phyloP scores from a whole-genome alignment of 2,329 filamentous ascomycete genomes.

The Neofusicoccum parvum region DNA sequence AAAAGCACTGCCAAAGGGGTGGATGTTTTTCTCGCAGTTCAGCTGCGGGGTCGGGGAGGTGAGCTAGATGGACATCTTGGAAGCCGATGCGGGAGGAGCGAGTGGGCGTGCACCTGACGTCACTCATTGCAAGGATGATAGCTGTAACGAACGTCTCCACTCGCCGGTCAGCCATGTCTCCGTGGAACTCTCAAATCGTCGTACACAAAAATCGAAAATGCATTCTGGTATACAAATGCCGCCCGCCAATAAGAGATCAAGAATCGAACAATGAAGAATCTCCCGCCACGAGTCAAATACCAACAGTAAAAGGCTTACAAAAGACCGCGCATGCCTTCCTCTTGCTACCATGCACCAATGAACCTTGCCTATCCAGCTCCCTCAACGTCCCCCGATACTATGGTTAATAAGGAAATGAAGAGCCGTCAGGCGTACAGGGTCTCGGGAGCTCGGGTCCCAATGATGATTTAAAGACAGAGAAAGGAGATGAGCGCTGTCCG shows the following conservation, averaged over 20 bases:
- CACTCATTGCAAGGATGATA: neutral
- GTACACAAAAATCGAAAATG: neutral
- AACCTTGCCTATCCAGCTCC: neutral
- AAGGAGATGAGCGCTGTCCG: neutral
- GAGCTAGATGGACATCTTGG: neutral
- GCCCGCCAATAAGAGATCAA: neutral
- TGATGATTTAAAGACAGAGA: neutral
- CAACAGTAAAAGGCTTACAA: slow-evolving; percentile 1
- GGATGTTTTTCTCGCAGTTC: neutral
- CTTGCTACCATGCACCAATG: neutral
- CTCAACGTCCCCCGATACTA: neutral
- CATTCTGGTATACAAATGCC: slow-evolving; percentile 19
- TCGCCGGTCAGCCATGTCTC: too few relatives aligned
- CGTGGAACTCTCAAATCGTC: too few relatives aligned
- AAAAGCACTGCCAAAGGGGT: too few relatives aligned
- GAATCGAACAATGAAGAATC: neutral
- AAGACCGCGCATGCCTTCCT: neutral
- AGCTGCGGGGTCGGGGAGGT: neutral
- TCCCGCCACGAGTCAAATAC: neutral
- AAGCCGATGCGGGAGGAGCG: neutral
- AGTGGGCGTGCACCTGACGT: neutral
- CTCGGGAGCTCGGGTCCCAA: neutral
- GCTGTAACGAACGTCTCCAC: neutral
- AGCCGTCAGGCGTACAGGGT: slow-evolving; percentile 2
- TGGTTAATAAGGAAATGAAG: neutral